Evolutionary conservation across 257 asterid species (phyloP), one percentile per base, ranked within the genome.

Genomic region (Solanum appendiculatum): DNA sequence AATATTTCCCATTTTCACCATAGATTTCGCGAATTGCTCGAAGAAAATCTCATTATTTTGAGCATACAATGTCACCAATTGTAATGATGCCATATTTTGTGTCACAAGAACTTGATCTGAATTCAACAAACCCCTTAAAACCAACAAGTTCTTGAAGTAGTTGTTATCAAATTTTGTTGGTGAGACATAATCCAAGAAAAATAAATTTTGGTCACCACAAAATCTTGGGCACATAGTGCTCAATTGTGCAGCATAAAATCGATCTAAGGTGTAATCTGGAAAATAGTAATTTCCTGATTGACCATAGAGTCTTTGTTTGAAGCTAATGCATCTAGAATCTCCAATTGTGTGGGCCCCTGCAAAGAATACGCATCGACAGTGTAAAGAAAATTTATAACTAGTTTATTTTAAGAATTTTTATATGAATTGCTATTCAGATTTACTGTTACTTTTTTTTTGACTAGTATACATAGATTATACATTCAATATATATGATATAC

Each of bases 1-100:
- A 56, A 95, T 93, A 86, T 95, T 96, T n/a, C 95, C 97, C 98
- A 96, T 95, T 88, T 94, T 96, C 11, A 95, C 87, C 94, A 96
- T 96, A 11, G 99, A 95, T 69, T 86, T 87, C 0, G 98, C 96
- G 73, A 96, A 96, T 48, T 95, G 99, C 88, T 94, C 84, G 20
- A 96, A 93, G 93, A 96, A 96, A 70, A 90, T 87, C 83, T 89
- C 91, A 15, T 92, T 91, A 69, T 89, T 95, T 69, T 42, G 87
- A 0, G 98, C 98, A 84, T 94, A 96, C 16, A 66, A 80, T 92
- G 91, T 94, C 91, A 96, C 99, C 11, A 95, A 91, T 83, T 88
- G 89, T 15, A 91, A 56, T 7, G 99, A 89, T 34, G 60, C 92
- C 39, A 91, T 90, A 90, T 85, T 94, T 86, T 91, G 92, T 23